Percentiles rank a stretch among this genome's conserved stretches.
Evolutionary conservation across 139 green algal species (phyloP).

Genomic region (Monoraphidium neglectum): DNA sequence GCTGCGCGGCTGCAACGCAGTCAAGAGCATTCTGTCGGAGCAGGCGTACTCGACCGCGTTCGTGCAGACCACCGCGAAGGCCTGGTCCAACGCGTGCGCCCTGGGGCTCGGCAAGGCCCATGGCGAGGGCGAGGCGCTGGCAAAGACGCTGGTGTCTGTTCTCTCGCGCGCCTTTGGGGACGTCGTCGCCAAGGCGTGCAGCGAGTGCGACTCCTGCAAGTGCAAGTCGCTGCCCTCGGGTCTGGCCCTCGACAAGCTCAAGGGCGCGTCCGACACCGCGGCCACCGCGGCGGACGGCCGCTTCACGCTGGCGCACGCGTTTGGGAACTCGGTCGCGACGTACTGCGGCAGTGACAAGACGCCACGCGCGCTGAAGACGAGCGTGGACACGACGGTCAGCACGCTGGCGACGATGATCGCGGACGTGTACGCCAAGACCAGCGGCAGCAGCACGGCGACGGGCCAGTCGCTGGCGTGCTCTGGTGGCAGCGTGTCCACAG

Average conservation of each 20-base stretch:
- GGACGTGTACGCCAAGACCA: constrained; percentile 21
- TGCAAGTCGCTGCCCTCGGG: constrained; percentile 18
- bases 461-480: constrained; percentile 20
- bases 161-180: constrained; percentile 19
- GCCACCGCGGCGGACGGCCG: constrained; percentile 19
- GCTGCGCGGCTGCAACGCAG: constrained; percentile 30
- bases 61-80: constrained; percentile 22
- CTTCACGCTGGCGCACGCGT: constrained; percentile 25
- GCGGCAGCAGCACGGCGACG: neutral
- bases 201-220: constrained; percentile 29
- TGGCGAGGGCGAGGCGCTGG: constrained; percentile 9
- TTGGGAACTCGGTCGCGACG: constrained; percentile 2
- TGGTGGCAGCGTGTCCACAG: constrained; percentile 21
- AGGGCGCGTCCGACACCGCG: constrained; percentile 1
- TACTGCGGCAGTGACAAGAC: constrained; percentile 28
- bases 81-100: constrained; percentile 28
- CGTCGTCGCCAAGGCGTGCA: constrained; percentile 22
- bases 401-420: constrained; percentile 31
- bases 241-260: constrained; percentile 18
- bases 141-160: constrained; percentile 14
- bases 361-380: constrained; percentile 1
- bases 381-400: constrained; percentile 21
- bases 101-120: constrained; percentile 19
- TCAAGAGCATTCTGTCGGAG: neutral
- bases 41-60: constrained; percentile 30